Evolutionary conservation across 257 asterid genomes (phyloP).

Genomic region (Leptodermis oblonga): DNA sequence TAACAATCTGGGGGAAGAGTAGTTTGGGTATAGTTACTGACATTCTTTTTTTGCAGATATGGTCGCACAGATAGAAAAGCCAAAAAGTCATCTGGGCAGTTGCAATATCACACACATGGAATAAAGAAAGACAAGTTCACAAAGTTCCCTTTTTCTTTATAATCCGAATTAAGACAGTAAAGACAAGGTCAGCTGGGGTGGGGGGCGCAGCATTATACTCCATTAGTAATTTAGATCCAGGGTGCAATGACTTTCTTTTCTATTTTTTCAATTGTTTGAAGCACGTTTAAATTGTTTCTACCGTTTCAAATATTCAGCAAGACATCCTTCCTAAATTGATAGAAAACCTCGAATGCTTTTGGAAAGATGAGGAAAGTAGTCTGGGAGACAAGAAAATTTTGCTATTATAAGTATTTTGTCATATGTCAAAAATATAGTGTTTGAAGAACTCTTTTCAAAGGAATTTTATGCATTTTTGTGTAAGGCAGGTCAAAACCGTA

Average conservation of each 20-base stretch:
- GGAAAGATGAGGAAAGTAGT: background rate
- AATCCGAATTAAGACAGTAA: background rate
- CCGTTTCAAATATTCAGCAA: background rate
- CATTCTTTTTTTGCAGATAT: background rate
- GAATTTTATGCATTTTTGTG: background rate
- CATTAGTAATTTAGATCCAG: background rate
- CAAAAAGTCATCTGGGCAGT: background rate
- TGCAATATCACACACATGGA: background rate
- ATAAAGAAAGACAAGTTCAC: background rate
- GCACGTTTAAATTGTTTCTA: slow-evolving; percentile 2
- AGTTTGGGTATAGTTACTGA: background rate
- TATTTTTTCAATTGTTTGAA: background rate
- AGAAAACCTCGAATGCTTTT: too few species aligned
- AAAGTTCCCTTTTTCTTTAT: background rate
- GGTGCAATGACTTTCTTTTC: background rate
- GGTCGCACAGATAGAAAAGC: background rate
- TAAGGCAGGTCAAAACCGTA: background rate
- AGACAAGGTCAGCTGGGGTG: too few species aligned
- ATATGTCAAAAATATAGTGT: too few species aligned
- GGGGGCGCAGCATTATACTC: too few species aligned
- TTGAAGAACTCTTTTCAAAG: too few species aligned
- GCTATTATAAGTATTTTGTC: background rate
- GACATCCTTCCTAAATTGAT: background rate
- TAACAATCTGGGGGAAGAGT: background rate
- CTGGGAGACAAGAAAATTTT: background rate